Conservation (phyloP, 768 basidiomycete genomes). For the Lactifluus rugatus region DNA sequence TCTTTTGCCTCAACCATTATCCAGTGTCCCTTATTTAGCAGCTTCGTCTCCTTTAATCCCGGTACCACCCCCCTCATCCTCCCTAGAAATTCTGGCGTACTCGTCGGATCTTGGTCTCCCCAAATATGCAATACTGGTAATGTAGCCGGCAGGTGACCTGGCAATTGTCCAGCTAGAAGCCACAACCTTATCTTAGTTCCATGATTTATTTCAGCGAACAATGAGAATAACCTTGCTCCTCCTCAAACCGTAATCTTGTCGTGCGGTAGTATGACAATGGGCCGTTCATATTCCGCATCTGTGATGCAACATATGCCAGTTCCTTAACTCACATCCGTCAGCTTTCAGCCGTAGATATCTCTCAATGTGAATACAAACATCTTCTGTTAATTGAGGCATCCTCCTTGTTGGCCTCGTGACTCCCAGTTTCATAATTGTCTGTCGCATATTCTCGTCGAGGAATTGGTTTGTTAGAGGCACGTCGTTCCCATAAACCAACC, state of each 20-base stretch:
- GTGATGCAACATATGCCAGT: constrained; percentile 39
- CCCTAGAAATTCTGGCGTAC: not conserved
- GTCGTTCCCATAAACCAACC: constrained; percentile 9
- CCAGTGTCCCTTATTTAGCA: constrained; percentile 5
- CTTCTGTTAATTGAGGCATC: constrained; percentile 11
- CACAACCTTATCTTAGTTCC: not conserved
- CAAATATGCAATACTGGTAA: constrained; percentile 11
- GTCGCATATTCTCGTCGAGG: constrained; percentile 12
- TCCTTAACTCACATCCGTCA: constrained; percentile 34
- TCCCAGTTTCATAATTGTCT: constrained; percentile 3
- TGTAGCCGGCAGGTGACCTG: not conserved
- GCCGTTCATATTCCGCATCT: constrained; percentile 48
- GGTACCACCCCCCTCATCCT: not conserved
- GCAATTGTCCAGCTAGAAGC: not conserved
- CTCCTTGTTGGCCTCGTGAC: not conserved
- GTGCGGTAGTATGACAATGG: constrained; percentile 77
- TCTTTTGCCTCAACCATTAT: constrained; percentile 4
- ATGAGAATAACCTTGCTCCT: constrained; percentile 38
- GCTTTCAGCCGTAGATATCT: not conserved
- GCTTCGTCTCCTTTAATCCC: not conserved
- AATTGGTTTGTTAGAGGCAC: not conserved
- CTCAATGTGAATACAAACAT: constrained; percentile 8
- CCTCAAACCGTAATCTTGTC: constrained; percentile 47
- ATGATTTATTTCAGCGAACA: not conserved
- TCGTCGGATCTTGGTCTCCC: constrained; percentile 35